Evolutionary conservation across 2,329 filamentous ascomycete species (phyloP).

Genomic region (Alternaria rosae): DNA sequence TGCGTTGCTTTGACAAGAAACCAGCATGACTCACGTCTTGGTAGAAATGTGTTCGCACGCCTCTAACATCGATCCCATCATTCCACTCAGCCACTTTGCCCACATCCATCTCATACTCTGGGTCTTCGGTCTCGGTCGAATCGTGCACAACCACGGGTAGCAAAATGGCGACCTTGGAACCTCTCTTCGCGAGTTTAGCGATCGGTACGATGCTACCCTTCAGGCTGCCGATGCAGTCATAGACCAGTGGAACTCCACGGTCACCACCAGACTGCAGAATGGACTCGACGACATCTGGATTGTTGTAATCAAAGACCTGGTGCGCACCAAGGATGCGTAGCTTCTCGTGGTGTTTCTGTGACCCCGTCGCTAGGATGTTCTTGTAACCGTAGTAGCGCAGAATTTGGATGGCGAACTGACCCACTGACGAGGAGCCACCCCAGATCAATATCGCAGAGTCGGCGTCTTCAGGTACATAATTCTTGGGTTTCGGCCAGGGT

Average conservation of each 20-base stretch:
- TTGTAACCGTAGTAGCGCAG: constrained; percentile 52
- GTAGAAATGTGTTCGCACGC: constrained; percentile 66
- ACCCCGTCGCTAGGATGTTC: constrained; percentile 51
- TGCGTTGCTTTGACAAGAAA: background rate
- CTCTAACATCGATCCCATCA: constrained; percentile 60
- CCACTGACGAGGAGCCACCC: constrained; percentile 55
- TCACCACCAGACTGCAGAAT: constrained; percentile 31
- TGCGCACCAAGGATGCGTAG: constrained; percentile 50
- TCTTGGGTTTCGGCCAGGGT: constrained; percentile 63
- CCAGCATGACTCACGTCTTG: constrained; percentile 50
- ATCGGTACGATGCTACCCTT: constrained; percentile 48
- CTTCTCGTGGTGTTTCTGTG: constrained; percentile 49
- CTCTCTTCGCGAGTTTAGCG: constrained; percentile 56
- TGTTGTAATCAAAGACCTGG: constrained; percentile 52
- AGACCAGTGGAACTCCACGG: constrained; percentile 33
- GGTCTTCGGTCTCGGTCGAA: constrained; percentile 56
- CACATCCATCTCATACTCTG: constrained; percentile 64
- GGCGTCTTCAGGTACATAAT: constrained; percentile 45
- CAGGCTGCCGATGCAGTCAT: constrained; percentile 47
- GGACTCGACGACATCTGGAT: constrained; percentile 35
- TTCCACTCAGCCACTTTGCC: constrained; percentile 57
- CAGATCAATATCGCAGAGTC: constrained; percentile 52
- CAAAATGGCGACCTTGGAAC: constrained; percentile 64
- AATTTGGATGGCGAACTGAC: constrained; percentile 53
- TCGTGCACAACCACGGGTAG: constrained; percentile 66